phyloP scores from a whole-genome alignment of 1,139 yeast genomes.

The Citeromyces hawaiiensis region DNA sequence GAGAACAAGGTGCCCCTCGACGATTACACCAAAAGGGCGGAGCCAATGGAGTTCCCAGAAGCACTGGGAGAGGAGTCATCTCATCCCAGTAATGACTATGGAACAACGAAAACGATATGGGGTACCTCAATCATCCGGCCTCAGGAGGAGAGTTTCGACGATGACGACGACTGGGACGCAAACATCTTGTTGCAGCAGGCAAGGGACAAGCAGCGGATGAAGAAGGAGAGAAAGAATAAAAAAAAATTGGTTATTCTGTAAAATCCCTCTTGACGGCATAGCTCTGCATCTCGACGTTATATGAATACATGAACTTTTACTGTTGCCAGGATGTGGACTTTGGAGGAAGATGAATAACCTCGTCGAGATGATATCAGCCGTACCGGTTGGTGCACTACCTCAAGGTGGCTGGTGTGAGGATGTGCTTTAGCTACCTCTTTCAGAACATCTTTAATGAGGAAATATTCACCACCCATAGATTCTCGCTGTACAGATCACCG shows the following conservation, averaged over 20 bases:
- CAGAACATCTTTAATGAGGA: too few relatives aligned
- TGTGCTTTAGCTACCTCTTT: too few relatives aligned
- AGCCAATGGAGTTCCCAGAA: slow-evolving; percentile 1
- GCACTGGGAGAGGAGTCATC: slow-evolving; percentile 1
- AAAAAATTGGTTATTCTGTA: slow-evolving; percentile 16
- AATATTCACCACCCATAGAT: too few relatives aligned
- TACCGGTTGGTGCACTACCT: too few relatives aligned
- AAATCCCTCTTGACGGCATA: too few relatives aligned
- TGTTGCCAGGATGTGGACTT: too few relatives aligned
- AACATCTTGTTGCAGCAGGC: slow-evolving; percentile 38
- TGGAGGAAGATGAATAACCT: too few relatives aligned
- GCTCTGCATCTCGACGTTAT: too few relatives aligned
- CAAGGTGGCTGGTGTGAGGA: too few relatives aligned
- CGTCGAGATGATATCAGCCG: too few relatives aligned
- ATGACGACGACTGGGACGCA: slow-evolving; percentile 24
- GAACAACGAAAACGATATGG: slow-evolving; percentile 36
- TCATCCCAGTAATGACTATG: neutral
- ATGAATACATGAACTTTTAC: too few relatives aligned
- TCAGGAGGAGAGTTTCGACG: slow-evolving; percentile 17
- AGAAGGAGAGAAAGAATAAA: slow-evolving; percentile 27
- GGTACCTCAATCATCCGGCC: slow-evolving; percentile 40
- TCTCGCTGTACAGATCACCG: too few relatives aligned
- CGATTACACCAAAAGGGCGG: slow-evolving; percentile 11
- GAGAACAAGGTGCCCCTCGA: slow-evolving; percentile 29
- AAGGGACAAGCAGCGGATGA: slow-evolving; percentile 22